Percentiles rank a stretch among this genome's conserved stretches.
phyloP scores from a whole-genome alignment of 164 flowering plant genomes.

The Vitis riparia region DNA sequence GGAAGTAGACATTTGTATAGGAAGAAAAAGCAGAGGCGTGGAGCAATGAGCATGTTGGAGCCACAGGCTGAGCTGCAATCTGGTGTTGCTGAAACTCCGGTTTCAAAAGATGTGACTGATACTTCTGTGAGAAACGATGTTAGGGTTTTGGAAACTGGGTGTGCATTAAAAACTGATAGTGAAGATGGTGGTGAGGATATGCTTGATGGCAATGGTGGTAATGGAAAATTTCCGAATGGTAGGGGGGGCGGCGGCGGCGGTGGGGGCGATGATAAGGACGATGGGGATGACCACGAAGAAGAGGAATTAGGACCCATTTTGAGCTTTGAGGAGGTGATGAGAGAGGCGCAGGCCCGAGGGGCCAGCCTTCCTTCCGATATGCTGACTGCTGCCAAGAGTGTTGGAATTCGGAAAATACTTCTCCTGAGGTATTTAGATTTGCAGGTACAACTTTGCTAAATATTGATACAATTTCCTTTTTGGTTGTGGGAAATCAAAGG shows the following conservation, averaged over 20 bases:
- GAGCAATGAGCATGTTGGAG: conserved; percentile 4
- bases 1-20: neutral
- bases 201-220: conserved; percentile 40
- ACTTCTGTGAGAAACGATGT: neutral
- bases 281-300: conserved; percentile 47
- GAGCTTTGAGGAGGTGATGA: conserved; percentile 73
- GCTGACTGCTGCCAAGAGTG: conserved; percentile 82
- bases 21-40: conserved; percentile 4
- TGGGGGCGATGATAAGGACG: conserved; percentile 39
- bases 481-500: no score
- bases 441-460: conserved; percentile 47
- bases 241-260: conserved; percentile 44
- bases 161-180: conserved; percentile 4
- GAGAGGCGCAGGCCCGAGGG: conserved; percentile 64
- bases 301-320: conserved; percentile 76
- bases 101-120: conserved; percentile 8
- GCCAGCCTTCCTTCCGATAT: conserved; percentile 75
- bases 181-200: conserved; percentile 9
- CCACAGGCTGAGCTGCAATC: conserved; percentile 8
- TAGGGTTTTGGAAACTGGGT: conserved; percentile 6
- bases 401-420: conserved; percentile 67
- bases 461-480: no score
- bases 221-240: conserved; percentile 37
- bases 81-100: neutral
- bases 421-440: conserved; percentile 74